Evolutionary conservation across 352 stramenopile species (phyloP), one percentile per base, ranked within the genome.

Genomic region (Globisporangium nagaii): DNA sequence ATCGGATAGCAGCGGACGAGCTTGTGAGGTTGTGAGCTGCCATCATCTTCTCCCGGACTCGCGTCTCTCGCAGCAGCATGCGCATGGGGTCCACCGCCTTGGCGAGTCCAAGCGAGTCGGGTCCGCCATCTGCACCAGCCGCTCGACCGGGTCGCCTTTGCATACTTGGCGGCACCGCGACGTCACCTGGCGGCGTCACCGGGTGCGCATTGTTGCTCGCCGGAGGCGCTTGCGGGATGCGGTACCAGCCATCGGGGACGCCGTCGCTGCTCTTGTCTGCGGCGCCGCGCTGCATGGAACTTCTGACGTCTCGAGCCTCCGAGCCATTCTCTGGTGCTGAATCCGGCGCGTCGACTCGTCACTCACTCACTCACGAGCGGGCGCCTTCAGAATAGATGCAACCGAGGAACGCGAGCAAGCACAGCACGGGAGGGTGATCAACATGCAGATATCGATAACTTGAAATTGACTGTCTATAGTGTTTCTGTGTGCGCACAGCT

Each of bases 51-150:
- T 57, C 41, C 5, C 52, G 51, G 40, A 41, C 28, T 25, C 48
- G 48, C 42, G 66, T 63, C 30, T 74, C 74, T 11, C 36, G 56
- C 41, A 46, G 52, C 4, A 73, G 41, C 36, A 70, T 57, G 3
- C 55, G 65, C 40, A 74, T 54, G 2, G 66, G 71, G 12, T 78
- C 56, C 3, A 65, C 53, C 24, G 56, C 64, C 25, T 48, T 65
- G 15, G 59, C 53, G 41, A 81, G 64, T 28, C 71, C 71, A 12
- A 81, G 43, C 24, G 46, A 46, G 39, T 81, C 71, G 0, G 63
- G 50, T 4, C 62, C 49, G 11, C 43, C 30, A 12, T 19, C 20
- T 35, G 17, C 12, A 13, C 3, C 31, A 11, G 20, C 9, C 27
- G 19, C 19, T 36, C 37, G 32, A 30, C 9, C 19, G 32, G 12